Conservation (phyloP, 2,329 filamentous ascomycete genomes). For the Colletotrichum truncatum region DNA sequence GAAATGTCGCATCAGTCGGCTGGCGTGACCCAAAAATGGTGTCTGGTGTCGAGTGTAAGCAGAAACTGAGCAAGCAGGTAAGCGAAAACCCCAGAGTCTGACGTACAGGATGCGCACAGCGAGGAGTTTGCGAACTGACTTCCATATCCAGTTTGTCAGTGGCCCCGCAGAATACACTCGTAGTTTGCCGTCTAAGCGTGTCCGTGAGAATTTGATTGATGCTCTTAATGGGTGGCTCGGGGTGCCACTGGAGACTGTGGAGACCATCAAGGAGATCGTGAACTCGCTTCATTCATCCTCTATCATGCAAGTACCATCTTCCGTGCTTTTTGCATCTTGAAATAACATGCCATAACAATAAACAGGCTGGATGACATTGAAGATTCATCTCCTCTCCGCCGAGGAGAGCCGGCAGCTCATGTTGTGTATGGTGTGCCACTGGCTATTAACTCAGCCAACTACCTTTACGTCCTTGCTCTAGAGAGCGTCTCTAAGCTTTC, state of each 20-base stretch:
- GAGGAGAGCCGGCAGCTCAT: constrained; percentile 44
- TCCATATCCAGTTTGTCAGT: not conserved
- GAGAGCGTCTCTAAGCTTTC: constrained; percentile 28
- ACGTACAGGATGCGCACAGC: too few species aligned
- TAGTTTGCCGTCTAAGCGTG: not conserved
- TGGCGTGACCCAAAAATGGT: not conserved
- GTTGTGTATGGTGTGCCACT: constrained; percentile 44
- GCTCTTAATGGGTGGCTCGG: not conserved
- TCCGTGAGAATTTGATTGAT: not conserved
- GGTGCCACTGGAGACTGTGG: not conserved
- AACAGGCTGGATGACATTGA: constrained; percentile 47
- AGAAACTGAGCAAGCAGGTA: not conserved
- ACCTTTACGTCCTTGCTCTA: constrained; percentile 36
- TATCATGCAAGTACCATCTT: too few species aligned
- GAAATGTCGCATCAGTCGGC: not conserved
- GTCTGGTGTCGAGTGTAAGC: not conserved
- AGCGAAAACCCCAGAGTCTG: too few species aligned
- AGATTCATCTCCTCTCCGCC: constrained; percentile 42
- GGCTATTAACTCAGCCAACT: constrained; percentile 46
- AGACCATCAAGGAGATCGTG: not conserved
- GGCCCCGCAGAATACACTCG: not conserved
- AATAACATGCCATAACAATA: not conserved
- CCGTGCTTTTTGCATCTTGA: not conserved
- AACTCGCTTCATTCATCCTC: not conserved
- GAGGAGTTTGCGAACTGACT: too few species aligned